Evolutionary conservation across 129 eudicot species (phyloP).

Genomic region (Flaveria trinervia): DNA sequence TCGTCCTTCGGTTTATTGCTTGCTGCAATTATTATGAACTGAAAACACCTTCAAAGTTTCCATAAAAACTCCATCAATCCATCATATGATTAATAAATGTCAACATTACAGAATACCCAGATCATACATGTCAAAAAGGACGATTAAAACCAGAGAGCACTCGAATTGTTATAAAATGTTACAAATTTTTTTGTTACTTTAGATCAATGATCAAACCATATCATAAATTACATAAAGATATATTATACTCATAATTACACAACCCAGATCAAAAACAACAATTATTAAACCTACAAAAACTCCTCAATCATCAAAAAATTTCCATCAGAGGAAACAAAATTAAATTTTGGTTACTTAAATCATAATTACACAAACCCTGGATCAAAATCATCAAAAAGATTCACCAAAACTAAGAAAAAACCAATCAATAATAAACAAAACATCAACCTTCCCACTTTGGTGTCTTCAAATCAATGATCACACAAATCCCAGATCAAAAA

Average conservation of each 20-base stretch:
- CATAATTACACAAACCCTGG: conserved; percentile 6
- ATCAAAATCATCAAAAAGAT: conserved; percentile 10
- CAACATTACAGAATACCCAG: neutral
- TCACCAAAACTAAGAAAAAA: neutral
- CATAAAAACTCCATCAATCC: neutral
- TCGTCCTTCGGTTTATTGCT: no score
- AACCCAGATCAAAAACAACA: conserved; percentile 27
- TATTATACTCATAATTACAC: neutral
- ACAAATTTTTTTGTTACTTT: neutral
- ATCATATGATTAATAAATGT: neutral
- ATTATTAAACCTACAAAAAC: neutral
- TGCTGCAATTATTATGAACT: neutral
- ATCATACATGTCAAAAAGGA: conserved; percentile 16
- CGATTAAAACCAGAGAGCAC: neutral
- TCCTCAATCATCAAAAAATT: neutral
- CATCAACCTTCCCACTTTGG: conserved; percentile 1
- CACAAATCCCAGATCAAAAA: conserved; percentile 28
- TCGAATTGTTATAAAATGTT: conserved; percentile 2
- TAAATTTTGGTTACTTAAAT: neutral
- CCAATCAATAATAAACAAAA: neutral
- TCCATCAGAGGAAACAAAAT: neutral
- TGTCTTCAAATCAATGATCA: conserved; percentile 10
- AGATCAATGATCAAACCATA: neutral
- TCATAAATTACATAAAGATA: neutral
- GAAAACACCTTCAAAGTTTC: neutral